Percentiles rank a stretch among this genome's conserved stretches.
These are phyloP conservation scores for Suaeda aralocaspica DNA, from an alignment of 148 eudicot species.

Conservation along the genomic window DNA sequence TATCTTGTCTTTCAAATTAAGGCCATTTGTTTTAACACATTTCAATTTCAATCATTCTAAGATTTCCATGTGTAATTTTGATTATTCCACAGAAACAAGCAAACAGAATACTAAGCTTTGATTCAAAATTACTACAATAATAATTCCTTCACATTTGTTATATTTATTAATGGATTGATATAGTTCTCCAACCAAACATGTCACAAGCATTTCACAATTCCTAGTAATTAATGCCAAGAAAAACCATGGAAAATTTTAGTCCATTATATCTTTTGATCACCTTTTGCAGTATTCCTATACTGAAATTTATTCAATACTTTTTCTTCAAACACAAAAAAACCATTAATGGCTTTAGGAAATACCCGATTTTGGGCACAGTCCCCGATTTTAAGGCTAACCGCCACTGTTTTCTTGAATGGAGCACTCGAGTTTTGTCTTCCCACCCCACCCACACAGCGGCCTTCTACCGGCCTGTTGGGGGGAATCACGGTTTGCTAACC, in stretches of 20 bases:
- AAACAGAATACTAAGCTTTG: constrained; percentile 4
- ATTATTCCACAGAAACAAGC: not conserved
- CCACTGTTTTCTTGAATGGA: constrained; percentile 58
- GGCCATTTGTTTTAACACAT: not conserved
- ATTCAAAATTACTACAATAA: constrained; percentile 6
- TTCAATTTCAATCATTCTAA: not conserved
- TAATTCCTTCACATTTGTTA: not conserved
- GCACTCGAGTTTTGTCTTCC: constrained; percentile 32
- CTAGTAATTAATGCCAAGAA: not conserved
- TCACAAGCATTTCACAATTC: not conserved
- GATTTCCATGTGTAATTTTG: constrained; percentile 6
- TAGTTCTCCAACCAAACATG: not conserved
- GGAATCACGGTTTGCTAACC: constrained; percentile 41
- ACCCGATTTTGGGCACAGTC: constrained; percentile 42
- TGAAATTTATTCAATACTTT: not conserved
- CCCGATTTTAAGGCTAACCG: constrained; percentile 38
- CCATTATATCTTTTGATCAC: not conserved
- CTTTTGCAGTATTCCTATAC: not conserved
- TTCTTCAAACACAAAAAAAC: not conserved
- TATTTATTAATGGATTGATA: not conserved
- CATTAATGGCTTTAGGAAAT: constrained; percentile 13
- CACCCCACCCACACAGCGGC: constrained; percentile 36
- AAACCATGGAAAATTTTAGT: not conserved
- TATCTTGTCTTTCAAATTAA: not conserved
- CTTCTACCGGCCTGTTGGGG: constrained; percentile 38